Evolutionary conservation across 1,284 basidiomycete genomes (phyloP).

Genomic region (Butyriboletus appendiculatus): DNA sequence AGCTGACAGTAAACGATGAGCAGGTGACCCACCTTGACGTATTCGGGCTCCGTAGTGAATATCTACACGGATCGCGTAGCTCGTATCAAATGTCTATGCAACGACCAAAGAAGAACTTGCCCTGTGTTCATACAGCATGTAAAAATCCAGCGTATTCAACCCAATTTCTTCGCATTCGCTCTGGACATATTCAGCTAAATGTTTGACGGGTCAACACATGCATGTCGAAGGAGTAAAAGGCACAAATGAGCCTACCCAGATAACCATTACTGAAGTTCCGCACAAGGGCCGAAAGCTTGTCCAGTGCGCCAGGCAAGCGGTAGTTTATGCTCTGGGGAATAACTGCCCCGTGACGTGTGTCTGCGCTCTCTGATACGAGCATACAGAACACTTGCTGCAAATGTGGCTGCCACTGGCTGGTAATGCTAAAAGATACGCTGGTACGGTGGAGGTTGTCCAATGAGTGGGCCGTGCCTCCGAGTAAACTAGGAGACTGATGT

Average conservation of each 20-base stretch:
- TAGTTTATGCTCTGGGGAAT: constrained; percentile 30
- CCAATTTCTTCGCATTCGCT: constrained; percentile 27
- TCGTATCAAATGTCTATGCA: neutral
- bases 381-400: constrained; percentile 25
- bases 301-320: constrained; percentile 35
- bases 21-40: constrained; percentile 37
- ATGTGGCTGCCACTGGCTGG: no score
- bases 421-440: constrained; percentile 28
- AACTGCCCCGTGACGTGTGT: constrained; percentile 34
- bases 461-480: no score
- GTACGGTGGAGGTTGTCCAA: constrained; percentile 5
- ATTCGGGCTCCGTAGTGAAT: constrained; percentile 42
- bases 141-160: constrained; percentile 33
- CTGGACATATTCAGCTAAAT: constrained; percentile 28
- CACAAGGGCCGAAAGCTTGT: constrained; percentile 28
- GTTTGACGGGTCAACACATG: neutral
- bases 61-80: constrained; percentile 17
- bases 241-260: constrained; percentile 23
- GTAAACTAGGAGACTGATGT: constrained; percentile 11
- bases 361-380: constrained; percentile 23
- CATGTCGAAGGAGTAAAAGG: neutral
- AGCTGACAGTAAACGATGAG: neutral
- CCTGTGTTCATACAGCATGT: constrained; percentile 36
- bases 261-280: constrained; percentile 36
- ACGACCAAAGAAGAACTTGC: constrained; percentile 19